Conservation (phyloP, 2,329 filamentous ascomycete species). For the Colletotrichum tropicale region DNA sequence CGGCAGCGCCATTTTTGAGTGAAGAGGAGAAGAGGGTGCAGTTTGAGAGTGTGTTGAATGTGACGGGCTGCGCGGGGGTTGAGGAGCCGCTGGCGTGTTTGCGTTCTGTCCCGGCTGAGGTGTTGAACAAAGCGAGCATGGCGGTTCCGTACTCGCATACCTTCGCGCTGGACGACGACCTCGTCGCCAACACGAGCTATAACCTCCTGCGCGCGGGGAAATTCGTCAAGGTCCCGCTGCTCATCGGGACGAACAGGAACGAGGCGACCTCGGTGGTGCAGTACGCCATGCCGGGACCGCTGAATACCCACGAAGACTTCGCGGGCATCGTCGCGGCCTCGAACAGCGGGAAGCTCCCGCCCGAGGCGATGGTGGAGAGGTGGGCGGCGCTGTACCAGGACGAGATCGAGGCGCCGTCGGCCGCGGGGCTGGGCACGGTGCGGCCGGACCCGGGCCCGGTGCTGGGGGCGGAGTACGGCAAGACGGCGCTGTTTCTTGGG, state of each 20-base stretch:
- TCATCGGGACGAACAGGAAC: background rate
- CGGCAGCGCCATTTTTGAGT: background rate
- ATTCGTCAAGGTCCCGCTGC: background rate
- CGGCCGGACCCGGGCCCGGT: background rate
- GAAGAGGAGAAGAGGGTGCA: background rate
- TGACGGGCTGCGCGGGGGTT: background rate
- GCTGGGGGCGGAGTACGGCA: background rate
- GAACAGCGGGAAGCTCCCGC: background rate
- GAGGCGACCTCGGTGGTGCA: background rate
- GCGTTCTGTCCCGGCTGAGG: background rate
- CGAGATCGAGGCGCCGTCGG: background rate
- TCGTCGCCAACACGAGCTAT: background rate
- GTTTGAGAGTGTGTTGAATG: background rate
- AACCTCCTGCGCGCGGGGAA: background rate
- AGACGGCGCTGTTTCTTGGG: background rate
- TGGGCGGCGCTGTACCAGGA: background rate
- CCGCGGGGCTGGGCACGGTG: background rate
- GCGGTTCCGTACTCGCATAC: background rate
- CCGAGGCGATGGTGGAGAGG: background rate
- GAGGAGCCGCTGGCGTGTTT: fast-evolving
- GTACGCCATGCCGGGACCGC: background rate
- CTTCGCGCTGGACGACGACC: background rate
- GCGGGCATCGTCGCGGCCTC: background rate
- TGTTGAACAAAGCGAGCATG: background rate
- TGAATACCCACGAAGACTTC: background rate